Evolutionary conservation across 2,329 filamentous ascomycete genomes (phyloP).

Genomic region (Fusarium solani-melongenae): DNA sequence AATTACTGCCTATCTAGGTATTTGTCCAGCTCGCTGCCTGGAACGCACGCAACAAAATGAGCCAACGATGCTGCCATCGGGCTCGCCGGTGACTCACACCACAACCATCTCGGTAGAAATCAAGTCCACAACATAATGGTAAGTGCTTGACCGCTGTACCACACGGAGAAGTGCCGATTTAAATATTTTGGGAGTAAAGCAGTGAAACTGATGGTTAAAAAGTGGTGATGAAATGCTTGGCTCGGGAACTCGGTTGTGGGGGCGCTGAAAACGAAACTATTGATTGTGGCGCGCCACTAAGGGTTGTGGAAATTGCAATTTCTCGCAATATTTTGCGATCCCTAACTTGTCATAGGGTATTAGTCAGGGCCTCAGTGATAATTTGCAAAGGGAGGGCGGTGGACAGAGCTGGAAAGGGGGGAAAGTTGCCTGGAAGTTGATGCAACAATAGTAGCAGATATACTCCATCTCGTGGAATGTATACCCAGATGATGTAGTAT

Average conservation of each 20-base stretch:
- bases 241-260: not conserved
- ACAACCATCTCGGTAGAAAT: not conserved
- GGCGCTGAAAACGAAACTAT: not conserved
- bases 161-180: no score
- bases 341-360: not conserved
- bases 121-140: not conserved
- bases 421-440: not conserved
- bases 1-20: not conserved
- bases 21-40: not conserved
- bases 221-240: not conserved
- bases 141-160: not conserved
- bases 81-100: not conserved
- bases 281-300: not conserved
- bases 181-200: not conserved
- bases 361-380: not conserved
- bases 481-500: not conserved
- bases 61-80: not conserved
- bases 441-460: not conserved
- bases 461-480: not conserved
- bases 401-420: not conserved
- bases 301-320: not conserved
- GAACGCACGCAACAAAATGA: not conserved
- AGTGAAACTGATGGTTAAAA: not conserved
- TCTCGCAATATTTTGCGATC: not conserved
- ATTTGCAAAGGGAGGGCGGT: not conserved